phyloP scores from a whole-genome alignment of 805 yeast genomes.

The Komagataella populi region DNA sequence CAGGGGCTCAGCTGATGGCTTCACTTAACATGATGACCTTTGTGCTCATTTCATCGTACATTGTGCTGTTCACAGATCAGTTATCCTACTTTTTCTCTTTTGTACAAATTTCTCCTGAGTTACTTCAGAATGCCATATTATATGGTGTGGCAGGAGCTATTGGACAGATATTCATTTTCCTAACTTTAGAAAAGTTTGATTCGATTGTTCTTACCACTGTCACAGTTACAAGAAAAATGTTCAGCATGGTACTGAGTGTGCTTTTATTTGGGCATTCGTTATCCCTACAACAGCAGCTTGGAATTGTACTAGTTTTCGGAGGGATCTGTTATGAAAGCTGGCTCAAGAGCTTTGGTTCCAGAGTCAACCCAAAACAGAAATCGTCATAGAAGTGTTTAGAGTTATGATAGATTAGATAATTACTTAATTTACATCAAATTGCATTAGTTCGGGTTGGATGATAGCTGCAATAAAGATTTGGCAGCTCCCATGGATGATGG shows the following conservation, averaged over 20 bases:
- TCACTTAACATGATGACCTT: conserved; percentile 35
- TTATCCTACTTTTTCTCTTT: conserved; percentile 34
- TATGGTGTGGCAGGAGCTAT: conserved; percentile 76
- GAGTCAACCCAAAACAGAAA: background rate
- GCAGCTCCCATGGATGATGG: conserved; percentile 37
- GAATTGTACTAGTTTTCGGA: conserved; percentile 66
- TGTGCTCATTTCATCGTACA: conserved; percentile 34
- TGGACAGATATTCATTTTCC: conserved; percentile 90
- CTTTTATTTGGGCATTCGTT: conserved; percentile 74
- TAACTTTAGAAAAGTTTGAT: conserved; percentile 73
- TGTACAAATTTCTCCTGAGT: conserved; percentile 28
- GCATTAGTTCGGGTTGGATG: conserved; percentile 15
- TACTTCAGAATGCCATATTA: conserved; percentile 41
- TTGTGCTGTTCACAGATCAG: conserved; percentile 34
- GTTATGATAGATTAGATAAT: background rate
- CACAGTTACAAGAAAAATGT: conserved; percentile 93
- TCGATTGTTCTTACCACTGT: conserved; percentile 80
- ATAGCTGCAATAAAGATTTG: conserved; percentile 25
- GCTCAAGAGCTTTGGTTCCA: conserved; percentile 17
- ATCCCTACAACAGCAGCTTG: conserved; percentile 55
- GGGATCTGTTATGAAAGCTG: conserved; percentile 78
- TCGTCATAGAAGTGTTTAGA: background rate
- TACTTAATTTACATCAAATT: background rate
- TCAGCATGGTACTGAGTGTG: conserved; percentile 86
- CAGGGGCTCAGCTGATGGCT: conserved; percentile 86